A percentile compares a stretch with the other conserved stretches of the same genome.
phyloP scores from a whole-genome alignment of 2,329 filamentous ascomycete species.

The Fusarium temperatum region DNA sequence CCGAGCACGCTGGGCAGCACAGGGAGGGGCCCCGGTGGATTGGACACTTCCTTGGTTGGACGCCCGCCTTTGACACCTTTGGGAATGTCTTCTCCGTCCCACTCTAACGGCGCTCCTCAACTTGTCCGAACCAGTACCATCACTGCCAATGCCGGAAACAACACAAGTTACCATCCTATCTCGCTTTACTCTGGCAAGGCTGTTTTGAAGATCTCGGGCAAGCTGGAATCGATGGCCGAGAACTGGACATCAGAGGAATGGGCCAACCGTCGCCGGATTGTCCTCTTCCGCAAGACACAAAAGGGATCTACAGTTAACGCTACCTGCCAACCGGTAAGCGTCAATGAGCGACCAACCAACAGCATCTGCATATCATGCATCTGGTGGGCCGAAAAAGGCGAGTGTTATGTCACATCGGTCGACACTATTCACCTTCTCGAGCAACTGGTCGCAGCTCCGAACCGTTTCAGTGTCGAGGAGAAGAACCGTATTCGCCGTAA shows the following conservation, averaged over 20 bases:
- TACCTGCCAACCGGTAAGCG: constrained; percentile 80
- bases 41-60: constrained; percentile 54
- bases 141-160: constrained; percentile 47
- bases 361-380: constrained; percentile 98
- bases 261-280: constrained; percentile 80
- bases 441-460: constrained; percentile 78
- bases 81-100: constrained; percentile 56
- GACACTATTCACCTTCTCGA: constrained; percentile 97
- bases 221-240: constrained; percentile 84
- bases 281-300: constrained; percentile 87
- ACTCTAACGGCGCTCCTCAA: constrained; percentile 51
- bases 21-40: constrained; percentile 54
- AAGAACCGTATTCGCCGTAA: constrained; percentile 98
- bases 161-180: constrained; percentile 76
- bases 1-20: constrained; percentile 51
- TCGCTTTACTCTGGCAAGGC: constrained; percentile 86
- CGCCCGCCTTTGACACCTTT: constrained; percentile 59
- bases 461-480: constrained; percentile 93
- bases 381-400: constrained; percentile 90
- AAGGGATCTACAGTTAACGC: constrained; percentile 82
- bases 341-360: constrained; percentile 81
- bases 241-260: constrained; percentile 87
- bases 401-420: constrained; percentile 94
- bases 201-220: constrained; percentile 82
- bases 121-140: constrained; percentile 67